Conservation (phyloP, 768 basidiomycete species). For the Mycena chlorophos region DNA sequence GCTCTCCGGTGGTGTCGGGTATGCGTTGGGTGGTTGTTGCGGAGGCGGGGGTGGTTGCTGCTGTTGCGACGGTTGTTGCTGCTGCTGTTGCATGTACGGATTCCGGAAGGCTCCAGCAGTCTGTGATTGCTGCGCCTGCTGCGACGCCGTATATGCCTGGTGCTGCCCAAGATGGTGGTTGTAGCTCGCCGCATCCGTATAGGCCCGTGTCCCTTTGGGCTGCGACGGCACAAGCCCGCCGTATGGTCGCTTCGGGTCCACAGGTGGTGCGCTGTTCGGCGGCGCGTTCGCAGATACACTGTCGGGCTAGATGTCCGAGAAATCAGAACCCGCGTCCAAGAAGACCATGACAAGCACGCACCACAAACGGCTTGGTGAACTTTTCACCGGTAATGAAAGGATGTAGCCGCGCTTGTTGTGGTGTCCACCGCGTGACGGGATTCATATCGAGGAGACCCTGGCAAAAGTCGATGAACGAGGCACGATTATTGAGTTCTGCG, state of each 20-base stretch:
- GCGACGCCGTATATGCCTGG: conserved; percentile 84
- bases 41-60: conserved; percentile 28
- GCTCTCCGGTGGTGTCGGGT: conserved; percentile 35
- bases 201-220: conserved; percentile 80
- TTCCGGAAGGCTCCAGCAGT: conserved; percentile 75
- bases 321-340: conserved; percentile 9
- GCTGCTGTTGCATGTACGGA: conserved; percentile 63
- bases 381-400: conserved; percentile 99
- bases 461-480: conserved; percentile 97
- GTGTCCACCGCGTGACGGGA: conserved; percentile 94
- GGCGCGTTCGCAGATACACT: conserved; percentile 32
- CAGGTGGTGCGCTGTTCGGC: conserved; percentile 31
- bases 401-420: conserved; percentile 92
- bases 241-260: conserved; percentile 85
- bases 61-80: conserved; percentile 33
- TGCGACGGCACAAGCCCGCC: conserved; percentile 92
- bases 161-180: conserved; percentile 94
- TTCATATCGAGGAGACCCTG: conserved; percentile 92
- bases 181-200: conserved; percentile 90
- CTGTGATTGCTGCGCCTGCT: conserved; percentile 69
- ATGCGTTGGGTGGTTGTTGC: conserved; percentile 23
- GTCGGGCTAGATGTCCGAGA: conserved; percentile 47
- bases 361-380: conserved; percentile 82
- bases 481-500: conserved; percentile 88
- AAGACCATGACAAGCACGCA: conserved; percentile 38